Percentiles rank a stretch among this genome's conserved stretches.
These are phyloP conservation scores for Phaeoacremonium minimum DNA, from an alignment of 2,329 filamentous ascomycete genomes.

Conservation along the genomic window DNA sequence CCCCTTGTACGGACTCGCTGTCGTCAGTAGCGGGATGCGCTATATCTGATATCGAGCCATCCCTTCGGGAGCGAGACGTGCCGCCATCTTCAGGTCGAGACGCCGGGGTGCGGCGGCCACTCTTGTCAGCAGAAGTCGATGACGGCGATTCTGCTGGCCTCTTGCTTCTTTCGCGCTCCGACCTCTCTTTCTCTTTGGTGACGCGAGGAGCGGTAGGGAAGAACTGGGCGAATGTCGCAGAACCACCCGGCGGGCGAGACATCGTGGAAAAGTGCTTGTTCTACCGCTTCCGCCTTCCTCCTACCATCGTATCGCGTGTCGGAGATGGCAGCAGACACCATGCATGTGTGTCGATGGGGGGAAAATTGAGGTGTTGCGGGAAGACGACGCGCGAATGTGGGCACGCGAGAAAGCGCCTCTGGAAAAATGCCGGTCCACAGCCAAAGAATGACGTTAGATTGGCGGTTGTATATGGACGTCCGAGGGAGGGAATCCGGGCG, in stretches of 20 bases:
- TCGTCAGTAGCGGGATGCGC: constrained; percentile 43
- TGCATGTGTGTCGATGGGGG: constrained; percentile 23
- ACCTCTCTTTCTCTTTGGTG: constrained; percentile 50
- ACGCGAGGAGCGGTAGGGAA: constrained; percentile 74
- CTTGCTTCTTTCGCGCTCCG: constrained; percentile 59
- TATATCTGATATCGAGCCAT: constrained; percentile 27
- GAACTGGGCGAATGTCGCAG: constrained; percentile 79
- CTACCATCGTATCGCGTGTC: constrained; percentile 51
- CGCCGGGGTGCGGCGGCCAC: constrained; percentile 1
- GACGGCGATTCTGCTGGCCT: constrained; percentile 33
- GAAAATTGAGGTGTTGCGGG: background rate
- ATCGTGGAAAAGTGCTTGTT: constrained; percentile 54
- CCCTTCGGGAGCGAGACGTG: constrained; percentile 28
- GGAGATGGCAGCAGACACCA: constrained; percentile 24
- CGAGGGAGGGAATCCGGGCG: background rate
- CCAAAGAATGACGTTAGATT: background rate
- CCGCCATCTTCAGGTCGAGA: constrained; percentile 13
- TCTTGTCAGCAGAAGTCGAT: constrained; percentile 8
- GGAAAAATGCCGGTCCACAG: background rate
- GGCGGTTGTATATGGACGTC: background rate
- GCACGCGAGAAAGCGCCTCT: background rate
- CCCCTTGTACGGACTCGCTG: constrained; percentile 55
- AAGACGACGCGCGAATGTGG: background rate
- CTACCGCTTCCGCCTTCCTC: constrained; percentile 48
- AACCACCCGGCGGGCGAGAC: constrained; percentile 66